Base-by-base conservation (phyloP, 768 basidiomycete genomes). In the Ramaria rubella region DNA sequence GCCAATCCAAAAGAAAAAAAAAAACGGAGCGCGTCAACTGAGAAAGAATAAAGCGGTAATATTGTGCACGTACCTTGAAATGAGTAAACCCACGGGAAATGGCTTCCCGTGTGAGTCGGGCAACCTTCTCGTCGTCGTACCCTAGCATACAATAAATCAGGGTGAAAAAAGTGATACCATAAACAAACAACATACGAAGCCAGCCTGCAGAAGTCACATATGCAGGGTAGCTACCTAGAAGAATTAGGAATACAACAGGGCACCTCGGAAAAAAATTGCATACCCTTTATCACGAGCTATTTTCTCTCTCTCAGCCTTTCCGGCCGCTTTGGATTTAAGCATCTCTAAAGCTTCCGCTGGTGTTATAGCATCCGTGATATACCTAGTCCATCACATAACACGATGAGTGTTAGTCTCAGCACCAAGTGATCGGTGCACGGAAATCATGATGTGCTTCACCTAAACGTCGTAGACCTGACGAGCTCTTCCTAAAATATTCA, bases 181-280 rank as follows among this genome's bases (percentile, higher is more conserved):
- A 40, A 7, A 23, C 19, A 31, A 24, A 31, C 5, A 23, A 61
- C 72, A 43, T 56, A 81, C 85, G 88, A 24, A 95, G 80, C 94
- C 93, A 95, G 44, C 93, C 93, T 33, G 87, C 92, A 26, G 87
- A 90, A 19, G 94, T 95, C 49, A 94, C 87, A 68, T 94, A 96
- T 48, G 94, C 93, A 17, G 94, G 94, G 69, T 96, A 94, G 43
- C 90, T 88, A 54, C 29, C 23, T 26, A 21, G 52, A 9, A 12
- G 5, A 48, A 30, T 19, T 36, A 11, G 30, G 24, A 17, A 40
- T 36, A n/a, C 33, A 19, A 56, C 26, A 23, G 49, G 21, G 50
- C 34, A 17, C 33, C 33, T 1, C 4, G 40, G 49, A 27, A 21
- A n/a, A 34, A 23, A 36, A 26, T 14, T 27, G 4, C 58, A 19